These are phyloP conservation scores for Globisporangium canariense DNA, from an alignment of 352 stramenopile species.

Conservation along the genomic window DNA sequence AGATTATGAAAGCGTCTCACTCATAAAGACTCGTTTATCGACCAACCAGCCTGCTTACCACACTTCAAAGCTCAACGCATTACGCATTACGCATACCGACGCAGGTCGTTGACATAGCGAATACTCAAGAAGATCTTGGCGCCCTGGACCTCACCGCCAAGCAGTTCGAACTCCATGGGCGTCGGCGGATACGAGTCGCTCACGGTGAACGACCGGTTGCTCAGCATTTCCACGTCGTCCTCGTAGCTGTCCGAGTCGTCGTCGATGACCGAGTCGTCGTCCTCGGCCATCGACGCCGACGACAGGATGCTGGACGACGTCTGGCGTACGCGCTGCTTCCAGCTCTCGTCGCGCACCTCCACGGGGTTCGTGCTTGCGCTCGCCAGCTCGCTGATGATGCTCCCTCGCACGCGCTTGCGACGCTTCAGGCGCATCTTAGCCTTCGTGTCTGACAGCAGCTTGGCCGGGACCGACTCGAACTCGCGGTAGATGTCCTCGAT, in stretches of 20 bases:
- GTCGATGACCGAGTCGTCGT: constrained; percentile 20
- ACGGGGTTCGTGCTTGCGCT: constrained; percentile 29
- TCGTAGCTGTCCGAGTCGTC: constrained; percentile 61
- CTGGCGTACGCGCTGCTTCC: constrained; percentile 54
- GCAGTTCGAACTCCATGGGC: constrained; percentile 45
- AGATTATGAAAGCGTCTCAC: no score
- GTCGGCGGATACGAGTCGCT: constrained; percentile 49
- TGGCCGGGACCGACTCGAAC: constrained; percentile 69
- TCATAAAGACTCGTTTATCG: no score
- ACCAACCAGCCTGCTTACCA: no score
- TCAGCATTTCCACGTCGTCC: constrained; percentile 59
- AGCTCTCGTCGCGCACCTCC: constrained; percentile 65
- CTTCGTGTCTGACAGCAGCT: constrained; percentile 63
- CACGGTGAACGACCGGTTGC: constrained; percentile 45
- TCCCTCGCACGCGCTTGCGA: constrained; percentile 74
- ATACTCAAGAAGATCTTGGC: constrained; percentile 79
- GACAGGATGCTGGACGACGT: constrained; percentile 37
- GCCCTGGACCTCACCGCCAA: constrained; percentile 33
- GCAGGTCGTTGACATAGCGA: constrained; percentile 87
- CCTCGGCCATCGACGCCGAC: constrained; percentile 10
- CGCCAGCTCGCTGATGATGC: constrained; percentile 76
- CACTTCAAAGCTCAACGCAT: no score
- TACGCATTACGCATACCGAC: constrained; percentile 66
- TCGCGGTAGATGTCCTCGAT: constrained; percentile 86
- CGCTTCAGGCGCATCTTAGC: constrained; percentile 74